Evolutionary conservation across 306 rosid species (phyloP).

Genomic region (Cicer yamashitae): DNA sequence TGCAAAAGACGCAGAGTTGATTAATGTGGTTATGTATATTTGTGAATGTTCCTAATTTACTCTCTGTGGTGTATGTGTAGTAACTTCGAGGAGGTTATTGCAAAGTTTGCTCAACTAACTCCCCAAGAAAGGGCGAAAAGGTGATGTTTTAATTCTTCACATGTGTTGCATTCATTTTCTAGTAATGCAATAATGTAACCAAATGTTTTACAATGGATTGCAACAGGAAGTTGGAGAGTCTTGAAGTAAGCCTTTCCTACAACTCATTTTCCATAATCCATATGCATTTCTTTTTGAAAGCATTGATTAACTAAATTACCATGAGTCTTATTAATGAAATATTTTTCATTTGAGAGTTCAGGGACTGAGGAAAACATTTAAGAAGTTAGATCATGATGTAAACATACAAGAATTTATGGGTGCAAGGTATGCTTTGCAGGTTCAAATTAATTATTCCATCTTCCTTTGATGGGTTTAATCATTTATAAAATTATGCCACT

Average conservation of each 20-base stretch:
- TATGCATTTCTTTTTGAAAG: too few relatives aligned
- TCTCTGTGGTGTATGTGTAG: constrained; percentile 32
- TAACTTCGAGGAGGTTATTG: constrained; percentile 69
- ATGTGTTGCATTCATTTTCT: background rate
- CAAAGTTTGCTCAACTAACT: constrained; percentile 78
- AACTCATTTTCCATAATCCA: constrained; percentile 1
- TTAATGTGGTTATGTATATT: background rate
- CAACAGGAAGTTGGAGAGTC: constrained; percentile 87
- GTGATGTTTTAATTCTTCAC: constrained; percentile 41
- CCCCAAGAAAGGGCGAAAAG: constrained; percentile 85
- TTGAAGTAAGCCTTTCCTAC: constrained; percentile 67
- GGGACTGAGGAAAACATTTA: constrained; percentile 37
- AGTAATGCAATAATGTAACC: constrained; percentile 26
- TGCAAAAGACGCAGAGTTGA: too few relatives aligned
- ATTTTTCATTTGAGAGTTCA: constrained; percentile 48
- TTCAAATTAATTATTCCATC: background rate
- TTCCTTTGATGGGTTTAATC: background rate
- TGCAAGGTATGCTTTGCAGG: constrained; percentile 56
- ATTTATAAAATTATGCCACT: background rate
- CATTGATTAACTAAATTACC: too few relatives aligned
- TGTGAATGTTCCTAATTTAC: background rate
- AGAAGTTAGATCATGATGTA: constrained; percentile 61
- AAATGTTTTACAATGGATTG: constrained; percentile 43
- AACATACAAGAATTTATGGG: constrained; percentile 70
- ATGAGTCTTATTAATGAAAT: constrained; percentile 23